Evolutionary conservation across 2,329 filamentous ascomycete genomes (phyloP).

Genomic region (Basipetospora chlamydospora): DNA sequence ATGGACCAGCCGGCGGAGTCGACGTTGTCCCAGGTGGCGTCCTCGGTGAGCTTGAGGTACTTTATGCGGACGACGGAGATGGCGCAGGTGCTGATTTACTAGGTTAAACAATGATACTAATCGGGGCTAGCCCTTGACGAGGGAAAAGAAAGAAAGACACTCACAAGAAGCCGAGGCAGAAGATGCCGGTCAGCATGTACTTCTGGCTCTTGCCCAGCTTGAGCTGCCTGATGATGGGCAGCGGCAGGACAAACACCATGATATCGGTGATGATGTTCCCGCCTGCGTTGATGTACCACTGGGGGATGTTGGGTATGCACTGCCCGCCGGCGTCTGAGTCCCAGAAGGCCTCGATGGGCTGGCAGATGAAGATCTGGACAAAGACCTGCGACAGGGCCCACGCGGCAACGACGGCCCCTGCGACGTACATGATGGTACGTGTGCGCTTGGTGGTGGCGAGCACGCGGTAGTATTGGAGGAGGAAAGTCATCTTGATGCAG

Average conservation of each 20-base stretch:
- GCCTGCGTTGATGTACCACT: conserved; percentile 11
- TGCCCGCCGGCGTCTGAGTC: conserved; percentile 6
- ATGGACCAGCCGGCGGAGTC: conserved; percentile 13
- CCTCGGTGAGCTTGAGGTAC: conserved; percentile 9
- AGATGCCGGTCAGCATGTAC: conserved; percentile 9
- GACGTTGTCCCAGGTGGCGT: conserved; percentile 12
- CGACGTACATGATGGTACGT: conserved; percentile 9
- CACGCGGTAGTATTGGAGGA: conserved; percentile 22
- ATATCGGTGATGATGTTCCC: conserved; percentile 11
- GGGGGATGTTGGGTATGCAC: conserved; percentile 9
- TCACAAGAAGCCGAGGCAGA: conserved; percentile 12
- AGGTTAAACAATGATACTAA: too few species aligned
- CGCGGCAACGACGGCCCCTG: conserved; percentile 6
- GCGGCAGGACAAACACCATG: conserved; percentile 8
- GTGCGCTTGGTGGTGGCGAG: conserved; percentile 8
- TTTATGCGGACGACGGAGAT: conserved; percentile 12
- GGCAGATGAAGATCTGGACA: conserved; percentile 8
- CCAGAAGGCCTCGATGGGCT: conserved; percentile 9
- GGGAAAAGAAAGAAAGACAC: background rate
- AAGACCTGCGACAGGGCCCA: conserved; percentile 8
- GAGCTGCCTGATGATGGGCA: conserved; percentile 9
- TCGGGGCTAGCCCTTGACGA: too few species aligned
- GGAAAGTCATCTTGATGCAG: conserved; percentile 20
- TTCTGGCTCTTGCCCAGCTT: conserved; percentile 10
- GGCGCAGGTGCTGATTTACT: conserved; percentile 13